phyloP scores from a whole-genome alignment of 2,329 filamentous ascomycete species.

The Byssothecium circinans region DNA sequence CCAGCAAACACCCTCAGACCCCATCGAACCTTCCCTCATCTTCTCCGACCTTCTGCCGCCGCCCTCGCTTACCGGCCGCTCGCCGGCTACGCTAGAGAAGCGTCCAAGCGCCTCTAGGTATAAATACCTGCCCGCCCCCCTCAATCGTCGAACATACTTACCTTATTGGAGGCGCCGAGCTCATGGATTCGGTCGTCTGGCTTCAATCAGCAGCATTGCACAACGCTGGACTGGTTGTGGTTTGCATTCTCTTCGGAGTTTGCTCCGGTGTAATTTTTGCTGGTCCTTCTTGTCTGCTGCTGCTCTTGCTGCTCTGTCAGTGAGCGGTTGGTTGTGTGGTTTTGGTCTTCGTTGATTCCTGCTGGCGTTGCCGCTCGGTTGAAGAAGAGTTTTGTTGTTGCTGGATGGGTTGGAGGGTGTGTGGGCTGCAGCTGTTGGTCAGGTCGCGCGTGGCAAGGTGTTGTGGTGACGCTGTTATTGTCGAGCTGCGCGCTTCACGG shows the following conservation, averaged over 20 bases:
- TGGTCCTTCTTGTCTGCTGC: neutral
- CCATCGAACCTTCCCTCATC: neutral
- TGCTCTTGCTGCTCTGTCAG: neutral
- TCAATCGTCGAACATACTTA: neutral
- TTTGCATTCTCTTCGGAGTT: neutral
- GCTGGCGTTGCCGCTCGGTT: neutral
- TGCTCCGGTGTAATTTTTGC: conserved; percentile 1
- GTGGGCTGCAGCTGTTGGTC: no score
- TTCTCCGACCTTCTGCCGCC: neutral
- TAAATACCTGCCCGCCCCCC: neutral
- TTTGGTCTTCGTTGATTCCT: no score
- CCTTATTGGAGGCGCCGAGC: neutral
- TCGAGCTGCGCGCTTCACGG: no score
- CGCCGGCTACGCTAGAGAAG: neutral
- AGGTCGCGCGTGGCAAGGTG: no score
- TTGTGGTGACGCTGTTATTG: no score
- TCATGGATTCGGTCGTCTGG: neutral
- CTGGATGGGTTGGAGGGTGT: no score
- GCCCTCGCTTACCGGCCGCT: neutral
- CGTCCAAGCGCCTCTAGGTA: neutral
- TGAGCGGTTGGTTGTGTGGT: no score
- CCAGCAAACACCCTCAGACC: no score
- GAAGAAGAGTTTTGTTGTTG: no score
- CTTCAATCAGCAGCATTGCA: neutral
- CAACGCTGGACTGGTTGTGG: neutral